A percentile compares a stretch with the other conserved stretches of the same genome.
These are phyloP conservation scores for Rhodocollybia butyracea DNA, from an alignment of 768 basidiomycete genomes.

Conservation along the genomic window DNA sequence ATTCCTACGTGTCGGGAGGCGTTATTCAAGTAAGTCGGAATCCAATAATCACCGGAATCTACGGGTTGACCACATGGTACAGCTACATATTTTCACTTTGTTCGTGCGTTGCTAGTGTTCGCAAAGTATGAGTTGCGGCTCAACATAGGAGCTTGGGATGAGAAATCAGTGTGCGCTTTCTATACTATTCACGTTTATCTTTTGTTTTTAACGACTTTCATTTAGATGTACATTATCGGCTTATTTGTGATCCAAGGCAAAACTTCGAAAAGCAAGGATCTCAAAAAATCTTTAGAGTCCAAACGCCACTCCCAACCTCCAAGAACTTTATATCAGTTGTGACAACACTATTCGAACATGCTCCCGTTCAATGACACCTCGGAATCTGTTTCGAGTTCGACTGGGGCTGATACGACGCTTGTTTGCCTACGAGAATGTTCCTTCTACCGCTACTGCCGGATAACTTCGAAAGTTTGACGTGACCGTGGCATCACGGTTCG, in stretches of 20 bases:
- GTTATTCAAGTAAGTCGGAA: constrained; percentile 31
- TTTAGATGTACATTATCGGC: constrained; percentile 41
- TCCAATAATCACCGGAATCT: background rate
- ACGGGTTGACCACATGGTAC: background rate
- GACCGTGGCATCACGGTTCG: background rate
- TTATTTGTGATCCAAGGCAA: constrained; percentile 41
- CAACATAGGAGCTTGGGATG: constrained; percentile 44
- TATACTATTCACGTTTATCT: background rate
- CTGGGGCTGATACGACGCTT: background rate
- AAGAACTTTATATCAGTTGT: background rate
- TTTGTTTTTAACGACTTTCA: background rate
- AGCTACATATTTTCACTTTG: constrained; percentile 49
- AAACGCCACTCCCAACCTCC: background rate
- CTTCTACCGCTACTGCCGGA: constrained; percentile 29
- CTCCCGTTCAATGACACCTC: background rate
- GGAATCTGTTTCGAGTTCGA: background rate
- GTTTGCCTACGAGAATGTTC: background rate
- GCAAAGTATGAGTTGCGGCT: constrained; percentile 42
- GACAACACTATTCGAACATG: background rate
- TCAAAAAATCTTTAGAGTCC: background rate
- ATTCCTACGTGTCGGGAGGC: constrained; percentile 39
- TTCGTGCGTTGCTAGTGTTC: constrained; percentile 47
- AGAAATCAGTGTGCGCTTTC: constrained; percentile 47
- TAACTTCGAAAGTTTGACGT: constrained; percentile 25
- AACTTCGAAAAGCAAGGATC: background rate